Evolutionary conservation across 2,329 filamentous ascomycete genomes (phyloP).

Genomic region (Pseudogymnoascus sp.): DNA sequence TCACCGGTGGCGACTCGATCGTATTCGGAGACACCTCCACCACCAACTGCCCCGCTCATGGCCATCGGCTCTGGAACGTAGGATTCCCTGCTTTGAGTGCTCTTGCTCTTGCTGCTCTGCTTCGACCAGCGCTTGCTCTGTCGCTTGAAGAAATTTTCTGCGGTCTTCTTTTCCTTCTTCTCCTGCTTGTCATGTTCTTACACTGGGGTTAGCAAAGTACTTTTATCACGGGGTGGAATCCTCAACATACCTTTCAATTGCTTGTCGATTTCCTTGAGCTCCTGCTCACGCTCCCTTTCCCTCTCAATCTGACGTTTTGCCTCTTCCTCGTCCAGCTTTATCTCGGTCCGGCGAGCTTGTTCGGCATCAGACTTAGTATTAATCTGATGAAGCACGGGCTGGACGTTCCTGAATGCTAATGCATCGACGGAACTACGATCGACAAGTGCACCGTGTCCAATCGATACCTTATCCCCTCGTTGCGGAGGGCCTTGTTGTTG

Average conservation of each 20-base stretch:
- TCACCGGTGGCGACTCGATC: not conserved
- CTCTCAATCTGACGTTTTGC: conserved; percentile 51
- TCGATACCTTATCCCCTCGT: conserved; percentile 43
- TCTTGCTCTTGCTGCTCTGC: conserved; percentile 21
- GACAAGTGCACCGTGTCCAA: conserved; percentile 77
- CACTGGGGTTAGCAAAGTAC: not conserved
- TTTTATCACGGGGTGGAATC: not conserved
- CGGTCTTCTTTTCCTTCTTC: conserved; percentile 34
- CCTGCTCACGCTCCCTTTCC: conserved; percentile 48
- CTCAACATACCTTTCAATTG: conserved; percentile 49
- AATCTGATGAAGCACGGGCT: conserved; percentile 80
- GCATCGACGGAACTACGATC: conserved; percentile 69
- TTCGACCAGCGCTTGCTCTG: conserved; percentile 42
- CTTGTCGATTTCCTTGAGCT: conserved; percentile 45
- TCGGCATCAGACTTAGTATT: conserved; percentile 68
- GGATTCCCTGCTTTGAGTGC: conserved; percentile 10
- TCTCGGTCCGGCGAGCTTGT: conserved; percentile 56
- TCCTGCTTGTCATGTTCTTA: conserved; percentile 29
- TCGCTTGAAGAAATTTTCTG: conserved; percentile 43
- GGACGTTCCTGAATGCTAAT: conserved; percentile 68
- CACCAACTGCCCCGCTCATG: not conserved
- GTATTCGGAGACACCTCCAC: not conserved
- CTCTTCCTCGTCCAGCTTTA: conserved; percentile 56
- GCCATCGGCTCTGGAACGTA: conserved; percentile 6
- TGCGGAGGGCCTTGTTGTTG: conserved; percentile 30